A percentile compares a stretch with the other conserved stretches of the same genome.
Conservation (phyloP, 108 stramenopile species). For the Schizochytrium sp. region DNA sequence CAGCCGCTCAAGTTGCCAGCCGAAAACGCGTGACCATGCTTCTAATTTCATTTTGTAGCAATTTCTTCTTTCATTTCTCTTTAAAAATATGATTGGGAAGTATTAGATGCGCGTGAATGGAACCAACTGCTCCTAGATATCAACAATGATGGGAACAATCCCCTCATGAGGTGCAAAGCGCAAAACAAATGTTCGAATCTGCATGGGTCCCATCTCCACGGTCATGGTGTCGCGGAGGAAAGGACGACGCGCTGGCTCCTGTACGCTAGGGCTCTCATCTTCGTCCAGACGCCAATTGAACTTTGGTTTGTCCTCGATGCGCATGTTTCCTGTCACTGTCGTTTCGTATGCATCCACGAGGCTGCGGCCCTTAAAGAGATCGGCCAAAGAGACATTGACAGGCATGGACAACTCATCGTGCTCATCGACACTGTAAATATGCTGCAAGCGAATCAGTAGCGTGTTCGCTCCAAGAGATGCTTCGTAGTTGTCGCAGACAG, state of each 20-base stretch:
- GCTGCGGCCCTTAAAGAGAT: conserved; percentile 26
- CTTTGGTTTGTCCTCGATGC: background rate
- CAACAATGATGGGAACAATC: too few species aligned
- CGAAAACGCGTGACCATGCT: too few species aligned
- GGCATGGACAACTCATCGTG: conserved; percentile 45
- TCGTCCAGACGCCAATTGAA: background rate
- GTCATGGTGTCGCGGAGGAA: background rate
- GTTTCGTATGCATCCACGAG: conserved; percentile 41
- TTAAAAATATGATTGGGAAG: too few species aligned
- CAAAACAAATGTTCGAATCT: conserved; percentile 50
- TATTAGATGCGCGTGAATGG: too few species aligned
- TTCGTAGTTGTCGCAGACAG: conserved; percentile 36
- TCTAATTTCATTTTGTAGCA: too few species aligned
- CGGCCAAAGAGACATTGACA: conserved; percentile 48
- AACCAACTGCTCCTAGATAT: too few species aligned
- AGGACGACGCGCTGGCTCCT: background rate
- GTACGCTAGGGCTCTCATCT: conserved; percentile 13
- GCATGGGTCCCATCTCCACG: conserved; percentile 45
- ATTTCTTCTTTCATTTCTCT: too few species aligned
- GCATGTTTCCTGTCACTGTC: conserved; percentile 52
- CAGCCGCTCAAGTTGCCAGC: too few species aligned
- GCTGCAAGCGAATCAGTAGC: conserved; percentile 68
- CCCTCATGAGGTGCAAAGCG: too few species aligned
- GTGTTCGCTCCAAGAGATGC: background rate
- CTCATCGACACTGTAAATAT: conserved; percentile 73